Evolutionary conservation across 2,329 filamentous ascomycete genomes (phyloP), one percentile per base, ranked within the genome.

Genomic region (Cryphonectria nitschkei): DNA sequence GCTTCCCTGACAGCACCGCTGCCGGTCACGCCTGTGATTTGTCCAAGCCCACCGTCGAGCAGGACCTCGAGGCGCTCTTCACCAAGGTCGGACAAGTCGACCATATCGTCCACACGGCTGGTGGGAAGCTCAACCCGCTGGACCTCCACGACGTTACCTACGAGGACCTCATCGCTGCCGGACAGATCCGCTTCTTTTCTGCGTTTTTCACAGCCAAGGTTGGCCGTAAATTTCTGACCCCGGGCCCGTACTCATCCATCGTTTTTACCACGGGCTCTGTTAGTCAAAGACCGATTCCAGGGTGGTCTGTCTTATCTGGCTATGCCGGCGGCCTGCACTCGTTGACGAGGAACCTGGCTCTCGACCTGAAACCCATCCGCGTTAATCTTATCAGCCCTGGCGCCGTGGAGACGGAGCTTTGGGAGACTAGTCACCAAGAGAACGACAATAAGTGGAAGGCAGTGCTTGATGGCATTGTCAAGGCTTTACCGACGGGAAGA

Each of bases 351-450:
- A 84, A 82, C 3, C 79, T 93, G 46, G 90, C 90, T 1, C 75
- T 92, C 43, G 90, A 92, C 75, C 76, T 93, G 69, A 85, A 84
- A 73, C 90, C 90, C 0, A 79, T 92, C 11, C 80, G 91, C 1
- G 89, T 92, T 37, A 93, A 93, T 76, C 76, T 85, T 0, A 87
- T 92, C 1, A 81, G 79, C 68, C 88, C 89, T 0, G 90, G 90
- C 0, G 80, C 82, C 0, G 81, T 87, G 0, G 77, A 83, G 54
- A 89, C 87, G 7, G 82, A 83, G 58, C 68, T 86, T 41, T 84
- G 79, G 77, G 77, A 77, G 8, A 68, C 73, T 2, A 73, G 78
- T 68, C 50, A 71, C 6, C 22, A 19, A 32, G 43, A 29, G 19
- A 77, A 75, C 22, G 74, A 78, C 43, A 58, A 73, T 58, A n/a